phyloP scores from a whole-genome alignment of 2,329 filamentous ascomycete genomes.

The Scopulariopsis brevicaulis region DNA sequence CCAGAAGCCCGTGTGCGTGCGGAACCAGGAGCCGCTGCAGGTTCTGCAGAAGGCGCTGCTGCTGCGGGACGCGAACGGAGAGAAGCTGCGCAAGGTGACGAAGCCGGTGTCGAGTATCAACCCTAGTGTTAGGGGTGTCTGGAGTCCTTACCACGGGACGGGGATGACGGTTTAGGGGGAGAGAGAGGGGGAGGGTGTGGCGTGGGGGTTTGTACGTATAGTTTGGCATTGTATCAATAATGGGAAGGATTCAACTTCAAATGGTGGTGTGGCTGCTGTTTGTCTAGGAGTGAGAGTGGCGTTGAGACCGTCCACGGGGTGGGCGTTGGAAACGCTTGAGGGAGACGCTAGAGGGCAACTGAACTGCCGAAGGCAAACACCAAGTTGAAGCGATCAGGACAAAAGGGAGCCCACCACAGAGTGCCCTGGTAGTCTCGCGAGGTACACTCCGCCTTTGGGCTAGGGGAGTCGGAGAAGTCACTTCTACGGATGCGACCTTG shows the following conservation, averaged over 20 bases:
- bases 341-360: not conserved
- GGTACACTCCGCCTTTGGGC: too few relatives aligned
- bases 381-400: too few relatives aligned
- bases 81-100: conserved; percentile 54
- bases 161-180: conserved; percentile 37
- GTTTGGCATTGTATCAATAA: not conserved
- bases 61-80: conserved; percentile 62
- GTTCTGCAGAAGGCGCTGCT: conserved; percentile 70
- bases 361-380: not conserved
- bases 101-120: conserved; percentile 56
- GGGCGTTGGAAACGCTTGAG: not conserved
- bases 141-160: conserved; percentile 58
- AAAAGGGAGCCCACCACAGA: too few relatives aligned
- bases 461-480: too few relatives aligned
- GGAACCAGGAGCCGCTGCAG: conserved; percentile 71
- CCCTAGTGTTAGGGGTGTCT: conserved; percentile 56
- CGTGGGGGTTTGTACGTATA: conserved; percentile 2
- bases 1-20: conserved; percentile 76
- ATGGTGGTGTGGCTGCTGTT: too few relatives aligned
- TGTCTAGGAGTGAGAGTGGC: too few relatives aligned
- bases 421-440: too few relatives aligned
- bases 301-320: too few relatives aligned
- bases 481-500: too few relatives aligned
- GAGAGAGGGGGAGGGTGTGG: not conserved
- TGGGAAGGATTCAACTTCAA: not conserved